Base-by-base conservation (phyloP, 257 asterid species). In the Solanum sitiens region DNA sequence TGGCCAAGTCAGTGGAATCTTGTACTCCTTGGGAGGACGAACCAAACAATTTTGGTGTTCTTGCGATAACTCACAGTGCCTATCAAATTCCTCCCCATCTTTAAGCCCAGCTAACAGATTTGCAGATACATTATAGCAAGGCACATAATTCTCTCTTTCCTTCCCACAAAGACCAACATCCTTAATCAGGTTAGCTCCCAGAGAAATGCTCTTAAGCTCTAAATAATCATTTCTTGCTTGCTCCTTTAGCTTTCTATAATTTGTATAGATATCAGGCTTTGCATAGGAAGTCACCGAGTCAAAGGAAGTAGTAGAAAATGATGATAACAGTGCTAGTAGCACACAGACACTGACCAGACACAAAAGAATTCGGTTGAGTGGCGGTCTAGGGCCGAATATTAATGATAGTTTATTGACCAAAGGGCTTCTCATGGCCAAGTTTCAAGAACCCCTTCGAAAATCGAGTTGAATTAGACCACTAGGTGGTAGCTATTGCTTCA, bases 1-100 rank as follows among this genome's bases (percentile, higher is more conserved):
- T 39, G 99, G 99, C 99, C 99, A 96, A 88, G 91, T 94, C 90
- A 97, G 88, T 16, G 99, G 99, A 88, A 91, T 96, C 93, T 96
- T 97, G 87, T 97, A 97, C 83, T 97, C 98, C 92, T 92, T 95
- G 1, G 99, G 99, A 32, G 99, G 95, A n/a, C 98, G 98, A 91
- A 94, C 95, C 93, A 97, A 92, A 87, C 99, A 97, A 87, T 87
- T 92, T 79, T 92, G 93, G 25, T 39, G 89, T 86, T 90, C 97
- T 70, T 72, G 88, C 59, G 95, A 93, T 71, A 92, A 80, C 87
- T 96, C 98, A 94, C 99, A 96, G 83, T 94, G 99, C 73, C 99
- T 96, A 88, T 94, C 99, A 91, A 94, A 92, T 89, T 96, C 98
- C 86, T 97, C 99, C 74, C 96, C 98, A 86, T 96, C 94, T 59